Evolutionary conservation across 2,329 filamentous ascomycete genomes (phyloP).

Genomic region (Ilyonectria sp.): DNA sequence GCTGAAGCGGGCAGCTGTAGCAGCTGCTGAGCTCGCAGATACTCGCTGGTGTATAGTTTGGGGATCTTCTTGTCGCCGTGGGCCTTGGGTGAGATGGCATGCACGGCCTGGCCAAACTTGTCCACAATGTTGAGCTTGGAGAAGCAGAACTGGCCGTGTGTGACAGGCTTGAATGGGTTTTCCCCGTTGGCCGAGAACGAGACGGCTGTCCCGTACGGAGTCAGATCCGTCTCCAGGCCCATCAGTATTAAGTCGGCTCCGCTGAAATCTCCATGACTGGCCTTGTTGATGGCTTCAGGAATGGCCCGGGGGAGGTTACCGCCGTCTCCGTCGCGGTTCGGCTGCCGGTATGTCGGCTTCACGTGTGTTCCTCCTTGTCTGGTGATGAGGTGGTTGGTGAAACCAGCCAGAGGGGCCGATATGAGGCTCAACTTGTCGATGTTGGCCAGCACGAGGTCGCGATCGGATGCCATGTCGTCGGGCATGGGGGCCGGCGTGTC

Average conservation of each 20-base stretch:
- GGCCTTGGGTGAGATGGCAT: slow-evolving; percentile 27
- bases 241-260: slow-evolving; percentile 43
- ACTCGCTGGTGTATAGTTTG: slow-evolving; percentile 55
- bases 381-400: slow-evolving; percentile 54
- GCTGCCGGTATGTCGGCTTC: slow-evolving; percentile 50
- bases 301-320: background rate
- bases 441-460: slow-evolving; percentile 6
- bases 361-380: slow-evolving; percentile 55
- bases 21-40: slow-evolving; percentile 41
- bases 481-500: slow-evolving; percentile 45
- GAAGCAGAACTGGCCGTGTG: slow-evolving; percentile 64
- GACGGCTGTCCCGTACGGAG: slow-evolving; percentile 54
- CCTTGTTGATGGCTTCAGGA: background rate
- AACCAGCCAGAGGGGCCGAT: slow-evolving; percentile 52
- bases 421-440: slow-evolving; percentile 40
- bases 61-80: slow-evolving; percentile 38
- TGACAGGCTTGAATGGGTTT: slow-evolving; percentile 61
- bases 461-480: slow-evolving; percentile 8
- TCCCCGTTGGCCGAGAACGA: slow-evolving; percentile 37
- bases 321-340: background rate
- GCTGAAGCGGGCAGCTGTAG: background rate
- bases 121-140: slow-evolving; percentile 64
- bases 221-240: slow-evolving; percentile 45
- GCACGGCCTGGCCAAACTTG: slow-evolving; percentile 63
- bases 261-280: slow-evolving; percentile 13